Conservation (phyloP, 768 basidiomycete genomes). For the Leccinum imitatum region DNA sequence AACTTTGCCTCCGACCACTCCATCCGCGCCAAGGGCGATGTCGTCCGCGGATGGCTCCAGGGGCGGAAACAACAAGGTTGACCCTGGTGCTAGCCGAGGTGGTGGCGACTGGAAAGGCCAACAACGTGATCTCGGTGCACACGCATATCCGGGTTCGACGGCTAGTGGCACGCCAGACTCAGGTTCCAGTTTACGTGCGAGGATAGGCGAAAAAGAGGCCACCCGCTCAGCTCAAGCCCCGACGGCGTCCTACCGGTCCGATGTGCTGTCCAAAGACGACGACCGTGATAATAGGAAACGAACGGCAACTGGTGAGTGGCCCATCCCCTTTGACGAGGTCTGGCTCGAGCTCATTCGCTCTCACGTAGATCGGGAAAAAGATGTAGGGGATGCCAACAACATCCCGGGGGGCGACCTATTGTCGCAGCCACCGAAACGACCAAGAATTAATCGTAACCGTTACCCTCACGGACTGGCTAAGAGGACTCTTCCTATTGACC, state of each 20-base stretch:
- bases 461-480: constrained; percentile 53
- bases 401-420: constrained; percentile 38
- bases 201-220: constrained; percentile 62
- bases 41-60: constrained; percentile 46
- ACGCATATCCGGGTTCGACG: constrained; percentile 21
- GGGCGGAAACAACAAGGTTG: constrained; percentile 42
- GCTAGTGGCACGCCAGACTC: constrained; percentile 22
- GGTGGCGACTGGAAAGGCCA: constrained; percentile 53
- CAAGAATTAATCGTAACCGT: constrained; percentile 55
- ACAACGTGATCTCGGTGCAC: constrained; percentile 34
- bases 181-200: constrained; percentile 48
- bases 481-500: constrained; percentile 63
- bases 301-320: constrained; percentile 58
- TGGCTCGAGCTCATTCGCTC: constrained; percentile 6
- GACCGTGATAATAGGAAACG: constrained; percentile 71
- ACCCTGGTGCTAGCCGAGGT: constrained; percentile 35
- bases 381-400: constrained; percentile 39
- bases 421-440: constrained; percentile 55
- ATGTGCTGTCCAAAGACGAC: constrained; percentile 52
- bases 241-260: constrained; percentile 44
- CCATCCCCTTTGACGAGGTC: not conserved
- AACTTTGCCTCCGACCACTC: constrained; percentile 54
- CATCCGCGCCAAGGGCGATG: constrained; percentile 75
- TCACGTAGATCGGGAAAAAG: constrained; percentile 62
- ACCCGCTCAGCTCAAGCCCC: constrained; percentile 42